phyloP scores from a whole-genome alignment of 2,329 filamentous ascomycete species.

The Colletotrichum sidae region DNA sequence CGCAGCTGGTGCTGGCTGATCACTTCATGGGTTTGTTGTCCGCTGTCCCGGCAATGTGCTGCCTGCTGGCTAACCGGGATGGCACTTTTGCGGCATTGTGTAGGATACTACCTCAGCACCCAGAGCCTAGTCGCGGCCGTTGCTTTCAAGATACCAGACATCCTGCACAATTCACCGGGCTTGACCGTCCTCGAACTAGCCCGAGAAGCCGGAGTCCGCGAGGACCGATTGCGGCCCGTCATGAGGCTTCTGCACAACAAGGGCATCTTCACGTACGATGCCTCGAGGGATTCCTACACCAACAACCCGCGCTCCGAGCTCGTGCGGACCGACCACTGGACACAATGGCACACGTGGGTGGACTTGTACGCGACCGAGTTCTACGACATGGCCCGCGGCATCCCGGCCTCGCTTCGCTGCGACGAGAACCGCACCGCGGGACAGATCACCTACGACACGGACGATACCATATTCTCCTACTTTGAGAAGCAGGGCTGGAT shows the following conservation, averaged over 20 bases:
- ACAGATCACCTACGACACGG: constrained; percentile 54
- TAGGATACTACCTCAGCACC: constrained; percentile 41
- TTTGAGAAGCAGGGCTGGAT: constrained; percentile 49
- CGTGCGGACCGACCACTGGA: constrained; percentile 53
- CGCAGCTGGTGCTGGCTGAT: constrained; percentile 38
- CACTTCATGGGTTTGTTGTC: constrained; percentile 39
- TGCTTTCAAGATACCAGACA: constrained; percentile 45
- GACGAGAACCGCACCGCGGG: constrained; percentile 45
- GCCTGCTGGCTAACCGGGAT: too few relatives aligned
- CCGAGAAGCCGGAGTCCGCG: constrained; percentile 31
- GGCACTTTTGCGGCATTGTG: too few relatives aligned
- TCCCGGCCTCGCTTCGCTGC: constrained; percentile 45
- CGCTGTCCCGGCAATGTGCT: too few relatives aligned
- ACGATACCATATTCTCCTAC: constrained; percentile 53
- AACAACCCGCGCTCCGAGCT: constrained; percentile 51
- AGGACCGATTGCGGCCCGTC: constrained; percentile 47
- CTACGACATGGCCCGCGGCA: constrained; percentile 55
- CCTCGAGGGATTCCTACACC: constrained; percentile 41
- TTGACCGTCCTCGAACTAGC: constrained; percentile 39
- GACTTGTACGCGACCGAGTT: constrained; percentile 56
- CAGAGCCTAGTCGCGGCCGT: constrained; percentile 48
- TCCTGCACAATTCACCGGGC: constrained; percentile 41
- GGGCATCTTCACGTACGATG: constrained; percentile 49
- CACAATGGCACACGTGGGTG: constrained; percentile 57
- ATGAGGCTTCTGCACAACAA: constrained; percentile 47